phyloP scores from a whole-genome alignment of 2,329 filamentous ascomycete species.

The Pseudogymnoascus sp. region DNA sequence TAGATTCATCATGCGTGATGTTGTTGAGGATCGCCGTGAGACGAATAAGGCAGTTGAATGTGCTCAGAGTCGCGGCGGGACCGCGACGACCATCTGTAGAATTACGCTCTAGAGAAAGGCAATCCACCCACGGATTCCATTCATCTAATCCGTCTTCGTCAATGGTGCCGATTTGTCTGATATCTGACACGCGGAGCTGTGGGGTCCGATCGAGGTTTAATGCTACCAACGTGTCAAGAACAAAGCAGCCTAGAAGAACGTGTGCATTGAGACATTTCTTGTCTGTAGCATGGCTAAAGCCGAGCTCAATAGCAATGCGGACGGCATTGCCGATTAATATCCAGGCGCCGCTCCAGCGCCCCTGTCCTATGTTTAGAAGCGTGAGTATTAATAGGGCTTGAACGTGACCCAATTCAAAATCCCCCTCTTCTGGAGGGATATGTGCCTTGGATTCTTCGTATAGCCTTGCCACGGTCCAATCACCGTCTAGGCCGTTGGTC shows the following conservation, averaged over 20 bases:
- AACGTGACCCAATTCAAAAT: conserved; percentile 44
- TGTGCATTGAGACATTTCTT: conserved; percentile 32
- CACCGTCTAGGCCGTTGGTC: conserved; percentile 19
- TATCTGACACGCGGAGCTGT: conserved; percentile 42
- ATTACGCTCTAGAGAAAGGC: conserved; percentile 32
- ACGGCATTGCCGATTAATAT: conserved; percentile 58
- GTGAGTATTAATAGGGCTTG: conserved; percentile 52
- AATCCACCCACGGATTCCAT: conserved; percentile 64
- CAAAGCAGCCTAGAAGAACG: conserved; percentile 50
- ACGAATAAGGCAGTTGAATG: conserved; percentile 29
- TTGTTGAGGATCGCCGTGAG: conserved; percentile 27
- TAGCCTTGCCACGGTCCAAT: conserved; percentile 32
- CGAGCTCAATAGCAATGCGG: conserved; percentile 41
- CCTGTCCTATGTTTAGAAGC: conserved; percentile 54
- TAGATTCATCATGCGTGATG: conserved; percentile 18
- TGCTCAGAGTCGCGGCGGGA: conserved; percentile 28
- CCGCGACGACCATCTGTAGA: conserved; percentile 20
- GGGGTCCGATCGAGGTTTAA: conserved; percentile 43
- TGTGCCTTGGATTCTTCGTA: conserved; percentile 44
- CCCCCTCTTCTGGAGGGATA: conserved; percentile 42
- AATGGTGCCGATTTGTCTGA: conserved; percentile 39
- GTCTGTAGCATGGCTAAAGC: conserved; percentile 29
- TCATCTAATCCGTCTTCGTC: conserved; percentile 64
- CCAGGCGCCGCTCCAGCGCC: conserved; percentile 53
- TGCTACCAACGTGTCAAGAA: conserved; percentile 54